Percentiles rank a stretch among this genome's conserved stretches.
phyloP scores from a whole-genome alignment of 352 stramenopile genomes.

The Phytophthora idaei region DNA sequence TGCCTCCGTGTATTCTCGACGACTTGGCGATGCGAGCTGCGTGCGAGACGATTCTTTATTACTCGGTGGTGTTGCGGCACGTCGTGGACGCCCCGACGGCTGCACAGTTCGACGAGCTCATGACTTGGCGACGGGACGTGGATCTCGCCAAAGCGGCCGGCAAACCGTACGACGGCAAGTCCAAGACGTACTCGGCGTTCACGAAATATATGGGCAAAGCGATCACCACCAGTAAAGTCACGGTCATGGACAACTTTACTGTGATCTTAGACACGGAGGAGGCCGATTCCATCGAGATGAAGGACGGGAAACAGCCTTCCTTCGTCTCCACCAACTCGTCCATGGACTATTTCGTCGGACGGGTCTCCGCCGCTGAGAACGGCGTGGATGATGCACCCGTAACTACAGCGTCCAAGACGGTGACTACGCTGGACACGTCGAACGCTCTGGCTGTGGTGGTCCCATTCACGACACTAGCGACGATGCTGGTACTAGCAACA shows the following conservation, averaged over 20 bases:
- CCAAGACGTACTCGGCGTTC: slow-evolving; percentile 54
- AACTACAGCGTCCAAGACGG: slow-evolving; percentile 18
- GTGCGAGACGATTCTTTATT: slow-evolving; percentile 71
- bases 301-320: slow-evolving; percentile 35
- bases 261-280: slow-evolving; percentile 37
- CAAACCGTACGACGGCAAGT: slow-evolving; percentile 56
- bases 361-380: slow-evolving; percentile 29
- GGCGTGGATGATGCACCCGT: slow-evolving; percentile 18
- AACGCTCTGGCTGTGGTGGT: background rate
- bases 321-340: slow-evolving; percentile 42
- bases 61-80: slow-evolving; percentile 48
- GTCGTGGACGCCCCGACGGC: slow-evolving; percentile 36
- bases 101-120: slow-evolving; percentile 50
- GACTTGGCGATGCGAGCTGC: slow-evolving; percentile 56
- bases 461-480: slow-evolving; percentile 7
- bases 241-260: slow-evolving; percentile 46
- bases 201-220: slow-evolving; percentile 46
- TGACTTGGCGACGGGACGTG: slow-evolving; percentile 59
- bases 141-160: slow-evolving; percentile 53
- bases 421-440: slow-evolving; percentile 22
- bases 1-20: slow-evolving; percentile 57
- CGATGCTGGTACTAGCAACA: slow-evolving; percentile 5
- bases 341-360: slow-evolving; percentile 37
- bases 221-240: slow-evolving; percentile 45
- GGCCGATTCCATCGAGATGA: slow-evolving; percentile 35